These are phyloP conservation scores for Kwoniella shivajii DNA, from an alignment of 1,284 basidiomycete genomes.

Conservation along the genomic window DNA sequence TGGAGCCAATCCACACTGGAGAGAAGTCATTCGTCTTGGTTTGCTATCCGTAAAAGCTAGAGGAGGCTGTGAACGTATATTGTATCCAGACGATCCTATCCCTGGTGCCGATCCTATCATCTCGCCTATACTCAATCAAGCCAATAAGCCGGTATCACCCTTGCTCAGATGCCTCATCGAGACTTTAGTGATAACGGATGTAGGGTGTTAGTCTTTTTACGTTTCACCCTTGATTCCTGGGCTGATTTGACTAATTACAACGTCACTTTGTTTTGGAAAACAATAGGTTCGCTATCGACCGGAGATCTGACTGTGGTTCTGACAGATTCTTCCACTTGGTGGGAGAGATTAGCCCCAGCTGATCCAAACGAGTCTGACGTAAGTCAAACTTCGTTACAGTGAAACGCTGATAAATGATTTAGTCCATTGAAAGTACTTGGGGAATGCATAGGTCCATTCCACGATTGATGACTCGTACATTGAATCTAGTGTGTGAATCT, in stretches of 20 bases:
- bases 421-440: constrained; percentile 34
- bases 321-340: constrained; percentile 31
- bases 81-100: constrained; percentile 19
- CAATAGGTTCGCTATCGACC: constrained; percentile 25
- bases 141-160: constrained; percentile 6
- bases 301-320: constrained; percentile 26
- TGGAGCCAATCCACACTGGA: constrained; percentile 35
- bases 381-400: too few relatives aligned
- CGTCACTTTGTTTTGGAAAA: neutral
- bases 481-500: constrained; percentile 13
- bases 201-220: constrained; percentile 26
- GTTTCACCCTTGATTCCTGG: neutral
- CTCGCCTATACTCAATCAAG: constrained; percentile 3
- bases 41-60: constrained; percentile 29
- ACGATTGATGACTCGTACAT: constrained; percentile 17
- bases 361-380: constrained; percentile 14
- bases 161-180: constrained; percentile 34
- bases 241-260: neutral
- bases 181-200: constrained; percentile 33
- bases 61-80: constrained; percentile 35
- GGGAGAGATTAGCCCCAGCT: constrained; percentile 29
- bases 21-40: constrained; percentile 36
- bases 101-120: neutral
- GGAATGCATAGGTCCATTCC: constrained; percentile 35
- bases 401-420: too few relatives aligned